Conservation (phyloP, 495 filamentous ascomycete species). For the Penicillium flavigenum region DNA sequence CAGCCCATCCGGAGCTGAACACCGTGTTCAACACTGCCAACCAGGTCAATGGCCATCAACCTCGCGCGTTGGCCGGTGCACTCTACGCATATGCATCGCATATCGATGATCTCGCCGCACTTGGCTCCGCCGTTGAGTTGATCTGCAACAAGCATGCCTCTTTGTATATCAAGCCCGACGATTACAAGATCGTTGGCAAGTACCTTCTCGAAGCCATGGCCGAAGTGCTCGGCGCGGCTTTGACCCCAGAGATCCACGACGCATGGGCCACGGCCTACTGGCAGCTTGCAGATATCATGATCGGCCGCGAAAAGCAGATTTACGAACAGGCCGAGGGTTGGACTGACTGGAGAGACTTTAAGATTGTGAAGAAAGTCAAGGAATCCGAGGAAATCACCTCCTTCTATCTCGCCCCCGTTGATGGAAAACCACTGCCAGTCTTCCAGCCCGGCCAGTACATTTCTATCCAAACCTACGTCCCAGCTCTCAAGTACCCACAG, state of each 20-base stretch:
- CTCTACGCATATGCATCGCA: constrained; percentile 69
- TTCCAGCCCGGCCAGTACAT: constrained; percentile 72
- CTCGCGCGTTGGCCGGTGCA: constrained; percentile 61
- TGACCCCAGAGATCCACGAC: constrained; percentile 63
- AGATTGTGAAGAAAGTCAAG: constrained; percentile 58
- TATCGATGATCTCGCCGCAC: constrained; percentile 65
- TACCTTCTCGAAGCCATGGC: constrained; percentile 68
- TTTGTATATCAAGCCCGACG: constrained; percentile 63
- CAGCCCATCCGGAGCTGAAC: constrained; percentile 58
- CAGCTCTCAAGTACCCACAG: constrained; percentile 58
- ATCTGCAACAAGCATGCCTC: constrained; percentile 77
- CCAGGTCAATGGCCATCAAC: constrained; percentile 63
- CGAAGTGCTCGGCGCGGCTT: constrained; percentile 62
- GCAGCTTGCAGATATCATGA: constrained; percentile 69
- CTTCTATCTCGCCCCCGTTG: constrained; percentile 68
- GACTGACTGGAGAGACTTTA: constrained; percentile 66
- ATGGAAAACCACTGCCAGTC: constrained; percentile 56
- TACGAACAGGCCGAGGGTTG: constrained; percentile 58
- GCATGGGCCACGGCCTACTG: constrained; percentile 73
- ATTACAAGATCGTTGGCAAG: constrained; percentile 68
- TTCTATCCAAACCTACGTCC: constrained; percentile 57
- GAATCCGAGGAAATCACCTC: constrained; percentile 67
- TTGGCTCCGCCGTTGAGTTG: constrained; percentile 62
- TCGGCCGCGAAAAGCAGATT: constrained; percentile 59
- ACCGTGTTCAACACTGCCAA: constrained; percentile 67